These are phyloP conservation scores for Monosporascus sp. DNA, from an alignment of 2,329 filamentous ascomycete genomes.

Conservation along the genomic window DNA sequence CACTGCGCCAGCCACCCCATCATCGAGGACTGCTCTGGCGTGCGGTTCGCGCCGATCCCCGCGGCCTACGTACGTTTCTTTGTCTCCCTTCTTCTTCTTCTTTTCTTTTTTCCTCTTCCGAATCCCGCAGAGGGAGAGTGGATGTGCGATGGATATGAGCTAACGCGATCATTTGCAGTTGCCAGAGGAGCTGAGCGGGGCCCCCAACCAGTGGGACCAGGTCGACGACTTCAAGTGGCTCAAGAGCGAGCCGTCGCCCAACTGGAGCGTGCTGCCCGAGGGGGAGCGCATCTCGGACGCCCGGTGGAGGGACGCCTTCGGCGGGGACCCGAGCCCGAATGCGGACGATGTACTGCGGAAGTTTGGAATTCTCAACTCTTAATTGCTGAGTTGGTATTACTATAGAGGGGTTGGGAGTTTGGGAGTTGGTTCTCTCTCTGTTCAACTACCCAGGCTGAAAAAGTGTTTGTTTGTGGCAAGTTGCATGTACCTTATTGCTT, in stretches of 20 bases:
- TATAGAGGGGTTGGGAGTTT: too few relatives aligned
- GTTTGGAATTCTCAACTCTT: slow-evolving; percentile 32
- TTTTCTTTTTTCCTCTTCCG: background rate
- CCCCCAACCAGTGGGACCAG: slow-evolving; percentile 73
- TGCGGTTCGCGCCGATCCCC: slow-evolving; percentile 77
- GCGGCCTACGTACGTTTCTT: slow-evolving; percentile 53
- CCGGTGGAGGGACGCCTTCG: slow-evolving; percentile 65
- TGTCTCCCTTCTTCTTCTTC: background rate
- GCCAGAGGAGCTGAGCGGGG: slow-evolving; percentile 21
- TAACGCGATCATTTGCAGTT: slow-evolving; percentile 16
- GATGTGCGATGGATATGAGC: background rate
- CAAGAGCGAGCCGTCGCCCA: slow-evolving; percentile 76
- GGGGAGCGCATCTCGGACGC: slow-evolving; percentile 53
- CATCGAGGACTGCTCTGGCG: slow-evolving; percentile 77
- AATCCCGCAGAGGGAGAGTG: too few relatives aligned
- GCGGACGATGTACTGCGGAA: slow-evolving; percentile 60
- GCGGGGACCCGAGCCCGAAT: slow-evolving; percentile 55
- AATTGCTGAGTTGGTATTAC: background rate
- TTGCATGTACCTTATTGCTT: too few relatives aligned
- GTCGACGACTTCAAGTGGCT: slow-evolving; percentile 99
- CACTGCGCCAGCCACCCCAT: slow-evolving; percentile 80
- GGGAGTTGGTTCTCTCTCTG: too few relatives aligned
- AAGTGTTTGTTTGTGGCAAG: background rate
- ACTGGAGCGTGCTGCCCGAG: slow-evolving; percentile 70
- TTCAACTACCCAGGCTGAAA: background rate